phyloP scores from a whole-genome alignment of 371 early-diverging fungal species.

The Phascolomyces articulosus region DNA sequence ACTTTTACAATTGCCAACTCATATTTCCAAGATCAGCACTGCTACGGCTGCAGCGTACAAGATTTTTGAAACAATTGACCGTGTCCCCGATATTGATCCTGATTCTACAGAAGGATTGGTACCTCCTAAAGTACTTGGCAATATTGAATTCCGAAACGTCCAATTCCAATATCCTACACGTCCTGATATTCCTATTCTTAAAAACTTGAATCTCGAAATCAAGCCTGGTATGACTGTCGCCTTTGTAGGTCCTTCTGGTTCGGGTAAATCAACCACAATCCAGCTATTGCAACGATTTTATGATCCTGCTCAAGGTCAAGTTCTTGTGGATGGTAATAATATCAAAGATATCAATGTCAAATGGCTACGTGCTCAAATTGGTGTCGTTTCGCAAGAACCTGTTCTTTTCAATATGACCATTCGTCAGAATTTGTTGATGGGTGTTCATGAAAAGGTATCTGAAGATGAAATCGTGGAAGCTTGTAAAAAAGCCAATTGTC shows the following conservation, averaged over 20 bases:
- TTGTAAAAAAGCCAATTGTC: conserved; percentile 68
- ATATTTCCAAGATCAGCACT: neutral
- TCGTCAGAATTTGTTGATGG: conserved; percentile 74
- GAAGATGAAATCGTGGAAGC: conserved; percentile 60
- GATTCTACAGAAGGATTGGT: conserved; percentile 56
- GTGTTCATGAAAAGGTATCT: conserved; percentile 41
- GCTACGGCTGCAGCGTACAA: conserved; percentile 34
- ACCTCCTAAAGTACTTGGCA: conserved; percentile 49
- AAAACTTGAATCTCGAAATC: conserved; percentile 59
- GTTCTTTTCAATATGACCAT: conserved; percentile 81
- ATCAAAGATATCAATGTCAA: conserved; percentile 65
- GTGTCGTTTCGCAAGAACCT: conserved; percentile 89
- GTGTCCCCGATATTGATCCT: conserved; percentile 67
- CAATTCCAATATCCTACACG: conserved; percentile 75
- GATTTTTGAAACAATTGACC: conserved; percentile 81
- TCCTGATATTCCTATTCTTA: conserved; percentile 65
- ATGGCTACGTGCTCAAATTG: conserved; percentile 75
- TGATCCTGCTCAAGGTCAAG: conserved; percentile 60
- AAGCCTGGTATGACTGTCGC: conserved; percentile 75
- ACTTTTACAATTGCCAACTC: neutral
- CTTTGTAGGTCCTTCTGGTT: conserved; percentile 81
- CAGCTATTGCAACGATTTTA: conserved; percentile 91
- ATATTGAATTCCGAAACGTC: conserved; percentile 71
- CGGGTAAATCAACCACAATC: conserved; percentile 90
- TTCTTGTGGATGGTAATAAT: conserved; percentile 72